Base-by-base conservation (phyloP, 108 stramenopile genomes). In the Schizochytrium sp. region DNA sequence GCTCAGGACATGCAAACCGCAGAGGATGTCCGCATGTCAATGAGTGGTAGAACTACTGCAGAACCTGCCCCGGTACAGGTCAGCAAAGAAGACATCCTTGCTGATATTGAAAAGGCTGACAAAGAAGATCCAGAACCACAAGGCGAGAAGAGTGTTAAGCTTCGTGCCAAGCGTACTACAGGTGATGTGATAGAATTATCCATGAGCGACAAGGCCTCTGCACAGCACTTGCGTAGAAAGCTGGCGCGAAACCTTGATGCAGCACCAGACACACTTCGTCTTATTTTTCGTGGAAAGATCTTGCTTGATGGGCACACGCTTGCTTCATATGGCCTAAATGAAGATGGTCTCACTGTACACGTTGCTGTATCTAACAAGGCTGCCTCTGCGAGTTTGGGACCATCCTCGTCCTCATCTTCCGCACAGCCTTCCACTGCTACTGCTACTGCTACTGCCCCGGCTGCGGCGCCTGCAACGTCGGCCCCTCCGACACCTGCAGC, bases 271-370 rank as follows among this genome's bases (percentile, higher is more conserved):
- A 2, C 15, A 5, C 10, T 83, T 1, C 76, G 76, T 10, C 19
- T 83, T 28, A 83, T 83, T 1, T 83, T 83, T 53, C 47, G 53
- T 13, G 76, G 76, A n/a, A 83, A 83, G 76, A 55, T 83, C 53
- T n/a, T 83, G 15, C 10, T 55, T 10, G 76, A 83, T 40, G 28
- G 55, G 53, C 47, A 55, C 15, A 55, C 76, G 45, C 76, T 83
- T 10, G 76, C 76, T 40, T 83, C 76, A n/a, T 83, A 83, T 53
- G 76, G 76, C 10, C 49, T 83, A 2, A 83, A 1, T 53, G 53
- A 49, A 38, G 76, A 83, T 28, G 76, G 53, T 5, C 76, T 83
- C 76, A 83, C 76, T 83, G 76, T 83, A 55, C 76, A 83, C 55
- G 53, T 83, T 38, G 76, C 76, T 2, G 76, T 83, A 5, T 83